A percentile compares a stretch with the other conserved stretches of the same genome.
phyloP scores from a whole-genome alignment of 2,329 filamentous ascomycete genomes.

The Colletotrichum sp. region DNA sequence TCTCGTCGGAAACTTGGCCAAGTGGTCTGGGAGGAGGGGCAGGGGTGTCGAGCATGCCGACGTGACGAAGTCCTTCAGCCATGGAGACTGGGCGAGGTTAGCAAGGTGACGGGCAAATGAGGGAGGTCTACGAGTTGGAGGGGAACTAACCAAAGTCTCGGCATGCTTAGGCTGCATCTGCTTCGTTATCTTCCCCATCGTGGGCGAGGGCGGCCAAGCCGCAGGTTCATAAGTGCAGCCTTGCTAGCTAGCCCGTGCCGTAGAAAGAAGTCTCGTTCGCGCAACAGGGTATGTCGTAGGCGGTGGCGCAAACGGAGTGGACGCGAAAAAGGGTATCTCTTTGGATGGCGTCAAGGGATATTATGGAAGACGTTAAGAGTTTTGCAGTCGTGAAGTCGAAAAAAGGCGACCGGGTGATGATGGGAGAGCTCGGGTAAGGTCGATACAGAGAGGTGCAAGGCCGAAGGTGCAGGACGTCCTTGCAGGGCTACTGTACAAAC shows the following conservation, averaged over 20 bases:
- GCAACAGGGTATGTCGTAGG: constrained; percentile 1
- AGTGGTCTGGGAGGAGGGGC: constrained; percentile 76
- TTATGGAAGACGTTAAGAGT: background rate
- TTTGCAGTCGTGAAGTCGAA: background rate
- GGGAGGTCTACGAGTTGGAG: background rate
- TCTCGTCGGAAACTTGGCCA: constrained; percentile 81
- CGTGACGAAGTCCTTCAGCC: constrained; percentile 81
- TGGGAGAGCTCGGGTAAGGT: constrained; percentile 18
- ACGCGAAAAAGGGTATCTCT: background rate
- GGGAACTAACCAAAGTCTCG: constrained; percentile 65
- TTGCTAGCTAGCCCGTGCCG: constrained; percentile 18
- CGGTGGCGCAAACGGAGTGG: constrained; percentile 11
- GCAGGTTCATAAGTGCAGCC: constrained; percentile 42
- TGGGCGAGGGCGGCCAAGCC: constrained; percentile 64
- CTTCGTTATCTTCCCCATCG: constrained; percentile 74
- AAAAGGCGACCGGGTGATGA: background rate
- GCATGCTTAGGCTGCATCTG: constrained; percentile 70
- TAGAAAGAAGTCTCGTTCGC: background rate
- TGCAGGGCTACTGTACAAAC: constrained; percentile 24
- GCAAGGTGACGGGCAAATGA: background rate
- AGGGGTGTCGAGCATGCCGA: constrained; percentile 72
- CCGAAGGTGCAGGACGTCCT: constrained; percentile 46
- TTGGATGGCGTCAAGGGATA: background rate
- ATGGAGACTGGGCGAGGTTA: constrained; percentile 72
- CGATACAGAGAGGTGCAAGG: constrained; percentile 31